phyloP scores from a whole-genome alignment of 768 basidiomycete species.

The Tephrocybe sp. region DNA sequence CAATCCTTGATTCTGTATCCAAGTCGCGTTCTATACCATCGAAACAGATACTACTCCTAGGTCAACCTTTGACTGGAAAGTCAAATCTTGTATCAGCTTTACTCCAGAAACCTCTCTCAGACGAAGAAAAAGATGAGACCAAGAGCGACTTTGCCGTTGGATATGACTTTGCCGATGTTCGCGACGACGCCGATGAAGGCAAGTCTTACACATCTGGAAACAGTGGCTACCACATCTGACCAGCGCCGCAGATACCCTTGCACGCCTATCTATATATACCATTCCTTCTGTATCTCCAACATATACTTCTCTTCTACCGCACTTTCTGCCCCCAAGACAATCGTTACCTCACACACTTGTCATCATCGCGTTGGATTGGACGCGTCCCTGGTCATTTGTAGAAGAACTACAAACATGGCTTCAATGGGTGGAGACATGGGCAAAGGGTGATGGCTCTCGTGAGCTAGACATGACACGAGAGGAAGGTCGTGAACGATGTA shows the following conservation, averaged over 20 bases:
- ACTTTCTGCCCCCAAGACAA: conserved; percentile 71
- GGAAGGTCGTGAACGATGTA: conserved; percentile 81
- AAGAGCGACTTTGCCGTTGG: conserved; percentile 81
- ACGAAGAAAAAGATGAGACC: conserved; percentile 56
- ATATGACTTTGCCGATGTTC: conserved; percentile 88
- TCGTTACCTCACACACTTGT: conserved; percentile 71
- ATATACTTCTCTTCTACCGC: conserved; percentile 70
- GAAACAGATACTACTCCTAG: conserved; percentile 85
- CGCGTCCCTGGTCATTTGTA: conserved; percentile 88
- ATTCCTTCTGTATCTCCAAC: conserved; percentile 77
- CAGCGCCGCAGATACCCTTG: conserved; percentile 68
- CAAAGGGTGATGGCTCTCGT: conserved; percentile 62
- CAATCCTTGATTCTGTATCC: conserved; percentile 87
- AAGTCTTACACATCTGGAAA: conserved; percentile 20
- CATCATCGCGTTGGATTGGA: conserved; percentile 93
- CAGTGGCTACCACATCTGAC: conserved; percentile 1
- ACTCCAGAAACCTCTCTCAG: conserved; percentile 60
- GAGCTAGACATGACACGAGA: conserved; percentile 76
- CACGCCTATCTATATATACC: conserved; percentile 88
- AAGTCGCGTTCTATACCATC: conserved; percentile 77
- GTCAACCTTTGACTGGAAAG: conserved; percentile 77
- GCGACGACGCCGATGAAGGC: conserved; percentile 96
- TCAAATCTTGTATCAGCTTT: conserved; percentile 70
- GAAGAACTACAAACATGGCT: conserved; percentile 86
- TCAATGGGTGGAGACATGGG: conserved; percentile 81